phyloP scores from a whole-genome alignment of 108 stramenopile genomes.

The Fistulifera solaris region DNA sequence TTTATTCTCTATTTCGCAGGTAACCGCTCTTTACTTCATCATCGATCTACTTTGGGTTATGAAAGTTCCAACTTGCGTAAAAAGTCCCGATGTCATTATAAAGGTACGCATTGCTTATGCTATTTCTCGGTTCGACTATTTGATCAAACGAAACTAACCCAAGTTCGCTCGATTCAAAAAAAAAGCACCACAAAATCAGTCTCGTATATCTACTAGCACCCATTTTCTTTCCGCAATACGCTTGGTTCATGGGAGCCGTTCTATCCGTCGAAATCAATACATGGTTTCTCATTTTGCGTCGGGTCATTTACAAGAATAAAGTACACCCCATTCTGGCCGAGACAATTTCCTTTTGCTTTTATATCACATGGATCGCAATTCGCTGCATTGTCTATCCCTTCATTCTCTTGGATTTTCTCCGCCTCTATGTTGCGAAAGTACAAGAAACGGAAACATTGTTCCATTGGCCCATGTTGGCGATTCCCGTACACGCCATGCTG shows the following conservation, averaged over 20 bases:
- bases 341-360: constrained; percentile 37
- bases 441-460: constrained; percentile 8
- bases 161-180: constrained; percentile 1
- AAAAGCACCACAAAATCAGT: constrained; percentile 72
- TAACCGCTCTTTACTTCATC: constrained; percentile 54
- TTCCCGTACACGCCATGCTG: constrained; percentile 21
- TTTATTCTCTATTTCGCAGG: constrained; percentile 7
- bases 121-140: background rate
- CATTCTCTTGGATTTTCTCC: constrained; percentile 10
- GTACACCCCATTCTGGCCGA: constrained; percentile 9
- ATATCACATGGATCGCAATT: constrained; percentile 57
- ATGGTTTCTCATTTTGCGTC: constrained; percentile 82
- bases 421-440: constrained; percentile 11
- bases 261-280: constrained; percentile 82
- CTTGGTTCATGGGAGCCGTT: constrained; percentile 81
- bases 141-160: background rate
- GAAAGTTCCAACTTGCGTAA: constrained; percentile 47
- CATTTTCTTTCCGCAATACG: constrained; percentile 25
- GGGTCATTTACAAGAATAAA: constrained; percentile 81
- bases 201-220: constrained; percentile 66
- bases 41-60: constrained; percentile 59
- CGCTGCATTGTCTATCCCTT: constrained; percentile 51
- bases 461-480: constrained; percentile 20
- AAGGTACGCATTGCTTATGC: constrained; percentile 21
- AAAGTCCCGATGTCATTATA: constrained; percentile 40